A percentile compares a stretch with the other conserved stretches of the same genome.
These are phyloP conservation scores for Cetraspora pellucida DNA, from an alignment of 192 early-diverging fungal species.

Conservation along the genomic window DNA sequence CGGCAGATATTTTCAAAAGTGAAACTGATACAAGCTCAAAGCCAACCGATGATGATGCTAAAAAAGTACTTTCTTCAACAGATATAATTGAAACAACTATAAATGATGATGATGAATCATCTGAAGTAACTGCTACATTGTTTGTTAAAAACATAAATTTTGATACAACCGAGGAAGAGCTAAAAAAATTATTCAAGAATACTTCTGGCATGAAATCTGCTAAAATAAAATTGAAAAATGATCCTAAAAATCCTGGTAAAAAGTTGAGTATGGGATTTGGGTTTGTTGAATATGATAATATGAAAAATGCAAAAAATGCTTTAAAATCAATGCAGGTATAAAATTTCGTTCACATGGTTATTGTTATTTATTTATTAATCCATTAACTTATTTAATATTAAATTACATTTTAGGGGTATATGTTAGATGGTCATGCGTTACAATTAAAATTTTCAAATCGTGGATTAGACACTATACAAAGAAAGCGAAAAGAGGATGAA, in stretches of 20 bases:
- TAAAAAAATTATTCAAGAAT: conserved; percentile 72
- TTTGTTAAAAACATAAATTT: conserved; percentile 98
- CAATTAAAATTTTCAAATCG: conserved; percentile 88
- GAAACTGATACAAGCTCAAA: conserved; percentile 41
- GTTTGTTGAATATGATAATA: conserved; percentile 87
- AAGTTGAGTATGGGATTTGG: conserved; percentile 97
- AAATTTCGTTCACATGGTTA: not conserved
- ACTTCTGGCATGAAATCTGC: conserved; percentile 81
- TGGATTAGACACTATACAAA: conserved; percentile 26
- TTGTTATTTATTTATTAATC: not conserved
- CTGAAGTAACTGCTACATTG: conserved; percentile 67
- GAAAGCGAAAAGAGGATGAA: conserved; percentile 43
- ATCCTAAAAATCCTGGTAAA: conserved; percentile 78
- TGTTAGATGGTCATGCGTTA: conserved; percentile 86
- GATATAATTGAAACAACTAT: conserved; percentile 49
- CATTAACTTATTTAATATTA: not conserved
- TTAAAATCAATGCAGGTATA: conserved; percentile 84
- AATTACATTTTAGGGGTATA: conserved; percentile 50
- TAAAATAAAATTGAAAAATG: conserved; percentile 82
- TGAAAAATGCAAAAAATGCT: conserved; percentile 80
- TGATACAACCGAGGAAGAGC: conserved; percentile 78
- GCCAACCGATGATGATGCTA: conserved; percentile 41
- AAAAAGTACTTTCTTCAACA: conserved; percentile 49
- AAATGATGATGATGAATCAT: conserved; percentile 49
- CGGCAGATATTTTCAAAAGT: conserved; percentile 73